phyloP scores from a whole-genome alignment of 306 rosid species.

The Trifolium pratense region DNA sequence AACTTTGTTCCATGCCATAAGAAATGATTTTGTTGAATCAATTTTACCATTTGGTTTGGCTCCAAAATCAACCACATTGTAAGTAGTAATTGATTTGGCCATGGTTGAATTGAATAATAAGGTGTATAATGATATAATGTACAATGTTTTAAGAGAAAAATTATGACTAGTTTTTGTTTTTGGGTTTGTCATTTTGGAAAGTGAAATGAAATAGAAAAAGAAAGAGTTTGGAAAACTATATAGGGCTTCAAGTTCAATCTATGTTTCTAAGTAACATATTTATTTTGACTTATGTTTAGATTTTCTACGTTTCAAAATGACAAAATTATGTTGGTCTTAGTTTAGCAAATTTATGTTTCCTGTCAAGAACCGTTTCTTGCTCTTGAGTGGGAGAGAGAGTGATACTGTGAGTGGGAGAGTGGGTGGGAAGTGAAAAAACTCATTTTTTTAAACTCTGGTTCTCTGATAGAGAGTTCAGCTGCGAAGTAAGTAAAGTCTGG shows the following conservation, averaged over 20 bases:
- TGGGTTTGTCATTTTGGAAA: constrained; percentile 21
- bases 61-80: constrained; percentile 53
- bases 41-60: constrained; percentile 48
- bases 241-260: neutral
- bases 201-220: neutral
- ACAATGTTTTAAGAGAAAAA: neutral
- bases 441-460: no score
- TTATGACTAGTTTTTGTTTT: neutral
- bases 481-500: no score
- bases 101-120: constrained; percentile 7
- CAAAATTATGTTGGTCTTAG: neutral
- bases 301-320: neutral
- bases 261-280: neutral
- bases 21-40: constrained; percentile 54
- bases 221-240: neutral
- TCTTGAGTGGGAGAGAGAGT: no score
- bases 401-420: no score
- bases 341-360: neutral
- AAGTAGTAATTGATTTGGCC: constrained; percentile 15
- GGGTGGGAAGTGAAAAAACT: no score
- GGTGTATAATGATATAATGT: neutral
- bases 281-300: neutral
- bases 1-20: constrained; percentile 49
- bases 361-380: no score
- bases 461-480: no score